phyloP scores from a whole-genome alignment of 2,329 filamentous ascomycete species.

The Orbilia brochopaga region DNA sequence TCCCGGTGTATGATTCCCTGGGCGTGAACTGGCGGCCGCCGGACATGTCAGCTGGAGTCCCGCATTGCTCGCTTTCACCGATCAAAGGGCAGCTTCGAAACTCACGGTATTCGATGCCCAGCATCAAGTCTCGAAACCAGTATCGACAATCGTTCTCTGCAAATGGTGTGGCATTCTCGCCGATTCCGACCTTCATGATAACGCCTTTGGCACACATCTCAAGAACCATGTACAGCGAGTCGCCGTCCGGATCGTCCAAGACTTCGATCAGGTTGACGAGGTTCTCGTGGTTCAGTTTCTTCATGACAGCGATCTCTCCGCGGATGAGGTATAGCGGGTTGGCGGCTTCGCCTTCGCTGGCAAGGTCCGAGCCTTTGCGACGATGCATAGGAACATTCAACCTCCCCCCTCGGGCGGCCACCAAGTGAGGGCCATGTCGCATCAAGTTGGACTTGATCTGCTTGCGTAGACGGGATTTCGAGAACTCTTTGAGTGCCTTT shows the following conservation, averaged over 20 bases:
- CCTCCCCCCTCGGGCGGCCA: constrained; percentile 66
- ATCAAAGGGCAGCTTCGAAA: constrained; percentile 52
- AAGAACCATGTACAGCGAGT: constrained; percentile 97
- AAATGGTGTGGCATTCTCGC: constrained; percentile 81
- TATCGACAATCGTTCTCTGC: constrained; percentile 78
- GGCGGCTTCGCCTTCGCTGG: constrained; percentile 65
- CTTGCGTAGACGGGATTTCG: constrained; percentile 86
- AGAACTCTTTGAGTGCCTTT: constrained; percentile 96
- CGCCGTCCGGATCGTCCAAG: constrained; percentile 90
- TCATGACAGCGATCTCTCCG: constrained; percentile 98
- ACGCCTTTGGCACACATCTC: constrained; percentile 99
- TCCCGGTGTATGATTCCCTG: constrained; percentile 95
- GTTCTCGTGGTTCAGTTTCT: constrained; percentile 93
- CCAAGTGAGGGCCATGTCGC: constrained; percentile 65
- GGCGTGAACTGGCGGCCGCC: constrained; percentile 70
- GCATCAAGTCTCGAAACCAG: constrained; percentile 93
- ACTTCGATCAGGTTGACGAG: constrained; percentile 94
- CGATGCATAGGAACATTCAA: constrained; percentile 64
- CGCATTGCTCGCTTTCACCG: neutral
- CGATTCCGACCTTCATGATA: constrained; percentile 92
- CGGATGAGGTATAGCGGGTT: constrained; percentile 85
- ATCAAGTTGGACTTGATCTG: constrained; percentile 89
- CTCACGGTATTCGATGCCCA: constrained; percentile 90
- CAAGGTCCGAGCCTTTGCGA: constrained; percentile 64
- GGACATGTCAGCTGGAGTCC: constrained; percentile 52